phyloP scores from a whole-genome alignment of 2,329 filamentous ascomycete genomes.

The Xylariaceae sp. region DNA sequence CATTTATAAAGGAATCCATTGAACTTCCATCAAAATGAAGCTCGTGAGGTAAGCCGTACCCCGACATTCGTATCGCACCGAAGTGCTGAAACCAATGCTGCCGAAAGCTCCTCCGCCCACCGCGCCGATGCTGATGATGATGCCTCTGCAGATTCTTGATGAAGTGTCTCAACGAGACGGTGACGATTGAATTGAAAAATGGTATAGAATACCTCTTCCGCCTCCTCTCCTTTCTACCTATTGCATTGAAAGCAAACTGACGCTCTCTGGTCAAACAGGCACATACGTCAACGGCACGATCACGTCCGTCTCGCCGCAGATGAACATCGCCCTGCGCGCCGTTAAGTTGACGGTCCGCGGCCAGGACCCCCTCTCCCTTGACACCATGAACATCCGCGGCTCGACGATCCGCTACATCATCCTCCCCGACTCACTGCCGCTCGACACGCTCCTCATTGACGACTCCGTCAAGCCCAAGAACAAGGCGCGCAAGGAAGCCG shows the following conservation, averaged over 20 bases:
- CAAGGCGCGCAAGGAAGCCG: constrained; percentile 90
- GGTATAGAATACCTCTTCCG: constrained; percentile 48
- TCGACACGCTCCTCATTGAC: constrained; percentile 93
- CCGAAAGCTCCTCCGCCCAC: constrained; percentile 34
- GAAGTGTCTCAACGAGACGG: constrained; percentile 99
- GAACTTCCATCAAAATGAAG: constrained; percentile 66
- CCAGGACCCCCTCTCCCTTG: constrained; percentile 80
- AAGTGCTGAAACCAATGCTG: constrained; percentile 40
- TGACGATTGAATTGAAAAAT: constrained; percentile 98
- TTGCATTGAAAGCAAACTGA: not conserved
- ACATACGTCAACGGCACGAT: constrained; percentile 97
- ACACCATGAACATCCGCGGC: constrained; percentile 94
- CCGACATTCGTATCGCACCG: constrained; percentile 32
- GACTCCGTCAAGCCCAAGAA: constrained; percentile 99
- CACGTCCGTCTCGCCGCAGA: constrained; percentile 91
- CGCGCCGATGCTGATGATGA: constrained; percentile 30
- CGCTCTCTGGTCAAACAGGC: constrained; percentile 48
- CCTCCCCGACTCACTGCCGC: constrained; percentile 86
- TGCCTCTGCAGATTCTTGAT: constrained; percentile 74
- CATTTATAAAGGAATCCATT: constrained; percentile 4
- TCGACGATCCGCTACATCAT: constrained; percentile 96
- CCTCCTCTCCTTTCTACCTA: not conserved
- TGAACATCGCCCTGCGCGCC: constrained; percentile 94
- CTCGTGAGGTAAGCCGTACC: constrained; percentile 73
- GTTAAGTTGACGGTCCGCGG: constrained; percentile 94